Evolutionary conservation across 192 early-diverging fungal genomes (phyloP).

Genomic region (Endogone sp.): DNA sequence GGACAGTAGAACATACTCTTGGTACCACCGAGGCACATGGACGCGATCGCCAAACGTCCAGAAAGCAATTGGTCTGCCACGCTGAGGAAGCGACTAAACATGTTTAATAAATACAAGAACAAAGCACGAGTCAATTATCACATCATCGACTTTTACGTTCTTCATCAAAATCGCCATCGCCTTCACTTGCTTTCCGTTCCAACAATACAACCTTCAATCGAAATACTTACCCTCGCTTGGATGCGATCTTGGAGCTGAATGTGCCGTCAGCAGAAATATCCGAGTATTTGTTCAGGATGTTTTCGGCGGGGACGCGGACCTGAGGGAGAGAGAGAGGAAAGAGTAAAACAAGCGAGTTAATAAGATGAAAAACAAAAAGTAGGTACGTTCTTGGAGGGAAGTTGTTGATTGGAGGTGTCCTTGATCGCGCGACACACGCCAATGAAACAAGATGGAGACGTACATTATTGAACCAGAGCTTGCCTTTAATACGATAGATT

Average conservation of each 20-base stretch:
- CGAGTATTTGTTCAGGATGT: constrained; percentile 67
- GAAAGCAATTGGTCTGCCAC: constrained; percentile 75
- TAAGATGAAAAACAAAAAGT: not conserved
- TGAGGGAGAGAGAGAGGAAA: not conserved
- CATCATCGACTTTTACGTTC: too few species aligned
- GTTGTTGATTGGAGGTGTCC: too few species aligned
- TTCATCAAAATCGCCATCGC: too few species aligned
- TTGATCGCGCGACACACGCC: too few species aligned
- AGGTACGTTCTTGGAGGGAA: not conserved
- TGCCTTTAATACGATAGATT: too few species aligned
- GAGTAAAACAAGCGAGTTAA: not conserved
- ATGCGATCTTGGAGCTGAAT: constrained; percentile 48
- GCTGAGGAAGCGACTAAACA: constrained; percentile 60
- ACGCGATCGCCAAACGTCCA: constrained; percentile 66
- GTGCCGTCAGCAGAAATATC: constrained; percentile 52
- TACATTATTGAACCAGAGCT: constrained; percentile 43
- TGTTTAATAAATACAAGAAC: not conserved
- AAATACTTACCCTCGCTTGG: constrained; percentile 42
- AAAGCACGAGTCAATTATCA: not conserved
- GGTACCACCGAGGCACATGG: constrained; percentile 62
- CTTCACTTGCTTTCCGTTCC: too few species aligned
- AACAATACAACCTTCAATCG: not conserved
- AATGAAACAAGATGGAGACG: not conserved
- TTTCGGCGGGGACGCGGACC: constrained; percentile 56
- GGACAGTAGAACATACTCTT: constrained; percentile 42